Percentiles rank a stretch among this genome's conserved stretches.
These are phyloP conservation scores for Umbellularia californica DNA, from an alignment of 164 flowering plant genomes.

Conservation along the genomic window DNA sequence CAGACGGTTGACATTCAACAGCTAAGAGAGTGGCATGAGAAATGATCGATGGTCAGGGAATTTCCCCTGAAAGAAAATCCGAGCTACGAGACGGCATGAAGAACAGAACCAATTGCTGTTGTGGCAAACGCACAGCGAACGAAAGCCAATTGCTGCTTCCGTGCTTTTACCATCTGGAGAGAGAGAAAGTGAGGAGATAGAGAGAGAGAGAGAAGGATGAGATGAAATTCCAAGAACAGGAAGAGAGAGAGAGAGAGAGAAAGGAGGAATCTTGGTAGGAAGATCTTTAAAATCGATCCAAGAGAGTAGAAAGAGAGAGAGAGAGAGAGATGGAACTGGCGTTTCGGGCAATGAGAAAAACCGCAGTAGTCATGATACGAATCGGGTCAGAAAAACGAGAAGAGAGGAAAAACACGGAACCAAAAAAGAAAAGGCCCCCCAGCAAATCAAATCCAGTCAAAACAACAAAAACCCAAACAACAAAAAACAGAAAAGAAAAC, in stretches of 20 bases:
- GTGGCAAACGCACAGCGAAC: too few relatives aligned
- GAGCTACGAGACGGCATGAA: too few relatives aligned
- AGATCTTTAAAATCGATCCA: neutral
- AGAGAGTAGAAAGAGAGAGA: neutral
- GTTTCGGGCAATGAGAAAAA: conserved; percentile 8
- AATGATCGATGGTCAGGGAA: too few relatives aligned
- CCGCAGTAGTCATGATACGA: conserved; percentile 21
- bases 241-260: neutral
- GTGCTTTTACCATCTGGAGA: neutral
- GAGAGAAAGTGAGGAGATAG: neutral
- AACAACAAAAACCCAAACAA: neutral
- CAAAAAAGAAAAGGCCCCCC: conserved; percentile 6
- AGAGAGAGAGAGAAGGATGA: too few relatives aligned
- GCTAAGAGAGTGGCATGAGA: too few relatives aligned
- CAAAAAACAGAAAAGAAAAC: conserved; percentile 9
- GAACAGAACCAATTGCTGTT: too few relatives aligned
- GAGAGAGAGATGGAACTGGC: neutral
- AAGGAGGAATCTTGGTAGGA: neutral
- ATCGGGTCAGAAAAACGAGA: conserved; percentile 14
- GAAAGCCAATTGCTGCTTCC: too few relatives aligned
- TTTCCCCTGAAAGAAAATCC: too few relatives aligned
- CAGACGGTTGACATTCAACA: too few relatives aligned
- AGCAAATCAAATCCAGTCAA: neutral
- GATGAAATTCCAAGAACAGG: neutral
- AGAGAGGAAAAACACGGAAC: conserved; percentile 2